Base-by-base conservation (phyloP, 805 yeast genomes). In the Lachancea lanzarotensis region DNA sequence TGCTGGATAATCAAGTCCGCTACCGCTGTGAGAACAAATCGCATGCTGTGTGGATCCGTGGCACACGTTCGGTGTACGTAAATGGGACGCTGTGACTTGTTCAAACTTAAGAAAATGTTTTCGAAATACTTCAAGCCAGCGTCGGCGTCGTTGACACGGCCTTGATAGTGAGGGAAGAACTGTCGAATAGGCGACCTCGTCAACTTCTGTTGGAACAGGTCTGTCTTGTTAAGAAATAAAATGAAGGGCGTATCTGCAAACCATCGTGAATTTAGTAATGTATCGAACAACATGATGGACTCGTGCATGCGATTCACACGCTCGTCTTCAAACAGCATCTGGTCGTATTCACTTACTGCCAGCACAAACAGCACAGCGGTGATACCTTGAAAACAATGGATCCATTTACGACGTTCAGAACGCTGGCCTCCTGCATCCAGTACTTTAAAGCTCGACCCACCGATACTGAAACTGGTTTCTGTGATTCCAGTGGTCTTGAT, bases 401-500 rank as follows among this genome's bases (percentile, higher is more conserved):
- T 85, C 97, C 97, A 90, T 62, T 90, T 90, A 54, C 83, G 79
- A 49, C 97, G 74, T 62, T 90, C 97, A 17, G 87, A 79, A 49
- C 96, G 69, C 67, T 90, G 97, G 1, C 98, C 98, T 43, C 98
- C 98, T 3, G 96, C 98, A 71, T 93, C 98, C 36, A 89, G 68
- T 35, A 93, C 86, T 56, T 79, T 81, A 61, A 90, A 82, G 51
- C 73, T 77, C 38, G 79, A 74, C 2, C 78, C 73, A 9, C 79
- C 78, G 49, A 91, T 78, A 45, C 73, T 72, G 67, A 93, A 90
- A 44, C 73, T 76, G 5, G 93, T 84, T 62, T 91, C 96, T 1
- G 95, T 84, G 43, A 93, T 88, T 2, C 98, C 98, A 0, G 97
- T 90, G 12, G 98, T 91, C 66, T 91, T 90, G 56, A 93, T 86